phyloP scores from a whole-genome alignment of 2,329 filamentous ascomycete species.

The Saccharata proteae region DNA sequence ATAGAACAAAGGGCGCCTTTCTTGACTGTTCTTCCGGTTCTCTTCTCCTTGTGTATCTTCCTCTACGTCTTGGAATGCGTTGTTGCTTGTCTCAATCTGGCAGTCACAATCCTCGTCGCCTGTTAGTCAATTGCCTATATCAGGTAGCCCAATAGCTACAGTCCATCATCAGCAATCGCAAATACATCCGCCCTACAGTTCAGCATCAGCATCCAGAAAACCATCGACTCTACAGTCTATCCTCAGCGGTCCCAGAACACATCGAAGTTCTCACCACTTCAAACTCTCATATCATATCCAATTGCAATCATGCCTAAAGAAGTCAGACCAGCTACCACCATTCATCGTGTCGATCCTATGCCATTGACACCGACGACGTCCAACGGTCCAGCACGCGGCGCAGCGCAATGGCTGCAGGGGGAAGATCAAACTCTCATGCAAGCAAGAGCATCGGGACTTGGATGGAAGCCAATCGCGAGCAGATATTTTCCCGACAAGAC shows the following conservation, averaged over 20 bases:
- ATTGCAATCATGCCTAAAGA: slow-evolving; percentile 34
- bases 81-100: too few relatives aligned
- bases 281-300: background rate
- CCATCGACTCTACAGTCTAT: background rate
- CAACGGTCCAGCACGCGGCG: slow-evolving; percentile 18
- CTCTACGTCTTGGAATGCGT: too few relatives aligned
- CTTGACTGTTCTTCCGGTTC: too few relatives aligned
- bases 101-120: too few relatives aligned
- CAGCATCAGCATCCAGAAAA: slow-evolving; percentile 6
- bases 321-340: slow-evolving; percentile 18
- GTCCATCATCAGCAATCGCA: slow-evolving; percentile 8
- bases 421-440: slow-evolving; percentile 64
- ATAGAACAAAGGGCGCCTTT: background rate
- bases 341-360: slow-evolving; percentile 19
- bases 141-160: too few relatives aligned
- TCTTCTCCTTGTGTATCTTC: too few relatives aligned
- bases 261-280: slow-evolving; percentile 1
- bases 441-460: slow-evolving; percentile 62
- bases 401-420: slow-evolving; percentile 51
- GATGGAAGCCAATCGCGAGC: slow-evolving; percentile 71
- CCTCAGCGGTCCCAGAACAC: slow-evolving; percentile 1
- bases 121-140: too few relatives aligned
- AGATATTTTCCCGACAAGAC: slow-evolving; percentile 66
- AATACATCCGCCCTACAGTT: slow-evolving; percentile 1
- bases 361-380: slow-evolving; percentile 18